phyloP scores from a whole-genome alignment of 768 basidiomycete species.

The Leucosporidium scottii region DNA sequence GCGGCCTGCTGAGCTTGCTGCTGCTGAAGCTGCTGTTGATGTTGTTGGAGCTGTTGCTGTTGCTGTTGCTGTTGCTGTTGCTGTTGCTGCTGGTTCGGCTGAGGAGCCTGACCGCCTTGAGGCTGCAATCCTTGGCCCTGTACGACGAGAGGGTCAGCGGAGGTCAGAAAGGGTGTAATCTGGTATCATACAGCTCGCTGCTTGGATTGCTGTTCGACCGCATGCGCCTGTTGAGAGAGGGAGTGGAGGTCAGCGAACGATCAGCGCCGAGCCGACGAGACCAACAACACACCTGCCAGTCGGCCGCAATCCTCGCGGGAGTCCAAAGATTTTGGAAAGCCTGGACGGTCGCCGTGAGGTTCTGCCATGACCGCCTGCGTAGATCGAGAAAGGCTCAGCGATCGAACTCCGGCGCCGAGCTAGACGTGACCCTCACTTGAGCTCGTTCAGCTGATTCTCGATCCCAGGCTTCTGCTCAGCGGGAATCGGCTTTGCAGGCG shows the following conservation, averaged over 20 bases:
- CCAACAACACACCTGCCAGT: conserved; percentile 4
- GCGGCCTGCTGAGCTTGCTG: conserved; percentile 5
- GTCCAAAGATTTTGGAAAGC: conserved; percentile 10
- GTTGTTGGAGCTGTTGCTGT: conserved; percentile 6
- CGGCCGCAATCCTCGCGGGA: conserved; percentile 1
- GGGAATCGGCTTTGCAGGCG: conserved; percentile 1
- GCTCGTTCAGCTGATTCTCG: conserved; percentile 19
- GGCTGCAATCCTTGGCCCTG: conserved; percentile 13
- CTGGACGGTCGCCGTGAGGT: neutral
- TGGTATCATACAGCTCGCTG: neutral
- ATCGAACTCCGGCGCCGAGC: neutral
- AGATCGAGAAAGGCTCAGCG: neutral
- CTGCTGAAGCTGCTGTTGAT: neutral
- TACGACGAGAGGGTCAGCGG: neutral
- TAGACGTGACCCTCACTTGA: neutral
- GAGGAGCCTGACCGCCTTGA: neutral
- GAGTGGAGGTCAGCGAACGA: neutral
- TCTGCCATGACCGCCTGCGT: conserved; percentile 1
- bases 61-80: conserved; percentile 11
- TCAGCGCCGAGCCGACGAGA: neutral
- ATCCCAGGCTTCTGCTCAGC: conserved; percentile 11
- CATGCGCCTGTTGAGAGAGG: too few species aligned
- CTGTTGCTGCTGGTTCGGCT: neutral
- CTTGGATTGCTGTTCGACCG: neutral
- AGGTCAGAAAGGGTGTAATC: neutral